Percentiles rank a stretch among this genome's conserved stretches.
phyloP scores from a whole-genome alignment of 2,329 filamentous ascomycete genomes.

The Acrodontium crateriforme region DNA sequence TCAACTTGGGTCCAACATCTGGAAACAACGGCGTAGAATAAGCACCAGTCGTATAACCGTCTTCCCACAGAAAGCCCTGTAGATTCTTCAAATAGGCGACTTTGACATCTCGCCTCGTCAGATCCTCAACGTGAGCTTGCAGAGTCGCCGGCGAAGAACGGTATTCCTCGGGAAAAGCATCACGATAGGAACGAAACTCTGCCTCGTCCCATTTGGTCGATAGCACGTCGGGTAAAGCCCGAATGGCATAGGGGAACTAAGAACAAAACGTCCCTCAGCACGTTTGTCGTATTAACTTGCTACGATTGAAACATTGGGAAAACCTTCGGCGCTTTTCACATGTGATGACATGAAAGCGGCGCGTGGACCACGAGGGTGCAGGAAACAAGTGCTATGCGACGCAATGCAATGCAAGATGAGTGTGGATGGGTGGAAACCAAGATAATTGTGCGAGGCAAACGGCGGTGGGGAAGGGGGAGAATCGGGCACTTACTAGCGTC shows the following conservation, averaged over 20 bases:
- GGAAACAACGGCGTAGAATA: slow-evolving; percentile 60
- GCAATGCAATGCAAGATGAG: neutral
- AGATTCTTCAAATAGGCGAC: slow-evolving; percentile 63
- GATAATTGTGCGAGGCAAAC: slow-evolving; percentile 8
- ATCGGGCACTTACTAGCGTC: slow-evolving; percentile 64
- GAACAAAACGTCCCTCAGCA: too few relatives aligned
- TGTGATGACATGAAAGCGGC: too few relatives aligned
- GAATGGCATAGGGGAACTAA: slow-evolving; percentile 68
- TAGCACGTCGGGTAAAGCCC: slow-evolving; percentile 50
- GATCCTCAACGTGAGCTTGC: slow-evolving; percentile 52
- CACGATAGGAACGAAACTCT: slow-evolving; percentile 51
- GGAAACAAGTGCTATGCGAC: slow-evolving; percentile 1
- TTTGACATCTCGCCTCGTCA: slow-evolving; percentile 61
- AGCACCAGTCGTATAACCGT: slow-evolving; percentile 56
- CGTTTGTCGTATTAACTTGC: too few relatives aligned
- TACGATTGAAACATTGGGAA: too few relatives aligned
- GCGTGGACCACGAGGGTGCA: too few relatives aligned
- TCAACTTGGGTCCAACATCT: slow-evolving; percentile 47
- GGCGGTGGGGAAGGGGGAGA: too few relatives aligned
- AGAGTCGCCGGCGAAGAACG: slow-evolving; percentile 45
- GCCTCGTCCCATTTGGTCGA: slow-evolving; percentile 52
- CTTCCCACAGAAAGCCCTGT: slow-evolving; percentile 66
- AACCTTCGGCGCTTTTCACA: too few relatives aligned
- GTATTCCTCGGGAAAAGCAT: slow-evolving; percentile 55
- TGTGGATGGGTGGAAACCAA: neutral